Evolutionary conservation across 306 rosid species (phyloP).

Genomic region (Alnus rubra): DNA sequence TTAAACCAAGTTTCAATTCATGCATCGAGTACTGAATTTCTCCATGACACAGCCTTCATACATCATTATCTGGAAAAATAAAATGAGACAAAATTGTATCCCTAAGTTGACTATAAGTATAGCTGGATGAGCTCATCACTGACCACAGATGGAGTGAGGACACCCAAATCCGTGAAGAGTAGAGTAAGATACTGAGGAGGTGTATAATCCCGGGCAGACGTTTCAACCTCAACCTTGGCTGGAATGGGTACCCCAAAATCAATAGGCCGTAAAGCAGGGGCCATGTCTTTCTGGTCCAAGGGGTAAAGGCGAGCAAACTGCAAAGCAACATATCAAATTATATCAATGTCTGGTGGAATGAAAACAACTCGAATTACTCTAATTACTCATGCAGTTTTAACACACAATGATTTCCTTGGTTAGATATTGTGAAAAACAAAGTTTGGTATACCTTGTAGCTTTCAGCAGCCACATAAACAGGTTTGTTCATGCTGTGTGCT

Average conservation of each 20-base stretch:
- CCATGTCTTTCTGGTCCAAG: slow-evolving; percentile 92
- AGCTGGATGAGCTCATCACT: slow-evolving; percentile 98
- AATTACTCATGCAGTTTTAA: not conserved
- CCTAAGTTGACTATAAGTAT: slow-evolving; percentile 54
- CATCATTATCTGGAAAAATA: slow-evolving; percentile 10
- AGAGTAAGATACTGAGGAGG: slow-evolving; percentile 93
- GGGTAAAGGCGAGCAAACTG: slow-evolving; percentile 98
- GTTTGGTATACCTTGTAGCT: slow-evolving; percentile 75
- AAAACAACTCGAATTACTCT: not conserved
- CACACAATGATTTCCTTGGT: not conserved
- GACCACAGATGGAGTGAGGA: slow-evolving; percentile 93
- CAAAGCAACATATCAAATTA: slow-evolving; percentile 23
- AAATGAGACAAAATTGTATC: slow-evolving; percentile 11
- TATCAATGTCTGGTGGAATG: slow-evolving; percentile 8
- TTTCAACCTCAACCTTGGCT: slow-evolving; percentile 92
- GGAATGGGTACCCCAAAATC: slow-evolving; percentile 96
- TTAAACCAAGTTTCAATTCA: not conserved
- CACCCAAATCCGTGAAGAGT: slow-evolving; percentile 92
- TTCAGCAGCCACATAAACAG: slow-evolving; percentile 95
- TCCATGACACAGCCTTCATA: not conserved
- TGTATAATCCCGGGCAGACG: slow-evolving; percentile 92
- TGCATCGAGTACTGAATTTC: not conserved
- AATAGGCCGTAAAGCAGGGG: slow-evolving; percentile 80
- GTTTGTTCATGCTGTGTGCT: slow-evolving; percentile 86
- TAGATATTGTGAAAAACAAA: not conserved